Base-by-base conservation (phyloP, 2,329 filamentous ascomycete genomes). In the Nigrograna mackinnonii region DNA sequence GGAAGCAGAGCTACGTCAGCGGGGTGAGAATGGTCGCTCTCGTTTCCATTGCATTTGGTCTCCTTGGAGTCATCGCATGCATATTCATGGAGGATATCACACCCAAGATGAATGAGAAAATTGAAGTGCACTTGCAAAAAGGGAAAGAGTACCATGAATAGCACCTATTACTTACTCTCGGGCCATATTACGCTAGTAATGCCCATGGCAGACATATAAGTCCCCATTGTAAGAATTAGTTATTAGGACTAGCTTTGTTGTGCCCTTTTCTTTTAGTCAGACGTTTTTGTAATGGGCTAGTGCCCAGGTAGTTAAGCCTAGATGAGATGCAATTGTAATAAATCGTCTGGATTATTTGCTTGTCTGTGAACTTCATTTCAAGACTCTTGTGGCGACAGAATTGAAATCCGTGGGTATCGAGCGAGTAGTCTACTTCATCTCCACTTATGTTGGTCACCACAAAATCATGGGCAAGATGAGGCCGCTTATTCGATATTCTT, bases 401-500 rank as follows among this genome's bases (percentile, higher is more conserved):
- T 37, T 58, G 52, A 41, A 60, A 60, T 19, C 56, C 56, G 35
- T 54, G 50, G 20, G 36, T 44, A 22, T 60, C 51, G 30, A 60
- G 47, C 4, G 44, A 22, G 35, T 54, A 58, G 6, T 42, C 24
- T 5, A 46, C 37, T 52, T 60, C 57, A 4, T 52, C 45, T 9
- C 57, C 57, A 14, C 22, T 50, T 16, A 60, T 32, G 37, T 60
- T 55, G 3, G 24, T 46, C 12, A 60, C 46, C n/a, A 46, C 11
- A 22, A 60, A 54, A 14, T 47, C n/a, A 30, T 56, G 50, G n/a
- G 50, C 43, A n/a, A 9, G 37, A 33, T 57, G 52, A 2, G 54
- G 54, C 22, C 56, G 40, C 22, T 52, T 47, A 40, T 60, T 60
- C 18, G 52, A 55, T 32, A 57, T 57, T 34, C 48, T 43, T 16